Evolutionary conservation across 495 filamentous ascomycete species (phyloP), one percentile per base, ranked within the genome.

Genomic region (Penicillium parvum): DNA sequence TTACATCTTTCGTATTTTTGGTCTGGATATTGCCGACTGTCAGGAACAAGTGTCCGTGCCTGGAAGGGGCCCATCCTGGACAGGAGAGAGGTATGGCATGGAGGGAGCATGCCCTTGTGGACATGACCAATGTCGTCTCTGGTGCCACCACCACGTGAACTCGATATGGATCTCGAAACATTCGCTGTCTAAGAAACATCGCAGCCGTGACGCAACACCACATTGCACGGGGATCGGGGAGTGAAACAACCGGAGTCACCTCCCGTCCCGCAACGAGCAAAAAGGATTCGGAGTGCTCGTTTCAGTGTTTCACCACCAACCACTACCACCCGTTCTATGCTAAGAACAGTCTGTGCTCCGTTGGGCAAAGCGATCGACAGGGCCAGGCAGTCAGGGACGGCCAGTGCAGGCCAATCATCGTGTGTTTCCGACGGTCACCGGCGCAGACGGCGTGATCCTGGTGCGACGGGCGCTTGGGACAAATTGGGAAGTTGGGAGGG

Each of bases 231-330:
- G n/a, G 8, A 30, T 15, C 16, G n/a, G n/a, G n/a, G n/a, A n/a
- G 19, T 55, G 55, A 55, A 58, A 55, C 52, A 36, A n/a, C 34
- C 19, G 42, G 29, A 49, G 30, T 46, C 34, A 33, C 33, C 20
- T 40, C 45, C 44, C 37, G 36, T 33, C 27, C 32, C 25, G 40
- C 47, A n/a, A n/a, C n/a, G n/a, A n/a, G n/a, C 28, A 3, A 14
- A 4, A 7, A 30, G 25, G 4, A 30, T 10, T 30, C 28, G 28
- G 28, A 30, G 28, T 10, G 12, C 28, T n/a, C n/a, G n/a, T n/a
- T n/a, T n/a, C n/a, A n/a, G n/a, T n/a, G 49, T 57, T 43, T 56
- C 46, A 57, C 43, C 49, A 56, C 43, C 20, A 35, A 43, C 38
- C 49, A 45, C 36, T 42, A 36, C 5, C 33, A 14, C n/a, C 28